Percentiles rank a stretch among this genome's conserved stretches.
phyloP scores from a whole-genome alignment of 1,284 basidiomycete species.

The Pyrrhoderma lamaoense region DNA sequence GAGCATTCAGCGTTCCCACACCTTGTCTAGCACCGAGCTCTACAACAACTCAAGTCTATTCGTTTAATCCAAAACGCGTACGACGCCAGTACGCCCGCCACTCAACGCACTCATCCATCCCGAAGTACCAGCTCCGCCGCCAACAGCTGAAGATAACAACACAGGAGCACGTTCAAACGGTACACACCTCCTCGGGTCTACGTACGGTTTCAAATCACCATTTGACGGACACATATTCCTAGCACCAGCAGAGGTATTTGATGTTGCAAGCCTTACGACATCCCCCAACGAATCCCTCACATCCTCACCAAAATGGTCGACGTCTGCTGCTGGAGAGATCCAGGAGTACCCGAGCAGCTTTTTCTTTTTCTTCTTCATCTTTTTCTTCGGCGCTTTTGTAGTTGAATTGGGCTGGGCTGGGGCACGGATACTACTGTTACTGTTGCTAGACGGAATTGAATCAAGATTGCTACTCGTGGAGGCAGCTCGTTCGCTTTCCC shows the following conservation, averaged over 20 bases:
- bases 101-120: not conserved
- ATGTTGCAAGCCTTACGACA: conserved; percentile 19
- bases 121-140: too few relatives aligned
- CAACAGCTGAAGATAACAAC: conserved; percentile 1
- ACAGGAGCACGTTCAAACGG: conserved; percentile 15
- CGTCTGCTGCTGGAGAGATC: conserved; percentile 24
- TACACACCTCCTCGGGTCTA: conserved; percentile 3
- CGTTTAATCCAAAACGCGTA: conserved; percentile 11
- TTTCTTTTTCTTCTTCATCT: conserved; percentile 16
- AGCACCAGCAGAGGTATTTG: not conserved
- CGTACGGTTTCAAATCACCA: not conserved
- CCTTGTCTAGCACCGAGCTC: too few relatives aligned
- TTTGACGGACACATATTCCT: too few relatives aligned
- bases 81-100: conserved; percentile 13
- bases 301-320: conserved; percentile 27
- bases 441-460: too few relatives aligned
- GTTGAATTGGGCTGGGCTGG: too few relatives aligned
- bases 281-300: conserved; percentile 23
- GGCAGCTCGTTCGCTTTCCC: too few relatives aligned
- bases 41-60: too few relatives aligned
- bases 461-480: too few relatives aligned
- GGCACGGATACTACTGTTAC: too few relatives aligned
- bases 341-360: conserved; percentile 25
- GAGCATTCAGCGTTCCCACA: too few relatives aligned
- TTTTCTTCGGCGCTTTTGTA: too few relatives aligned